Base-by-base conservation (phyloP, 371 early-diverging fungal species). In the Zychaea mexicana region DNA sequence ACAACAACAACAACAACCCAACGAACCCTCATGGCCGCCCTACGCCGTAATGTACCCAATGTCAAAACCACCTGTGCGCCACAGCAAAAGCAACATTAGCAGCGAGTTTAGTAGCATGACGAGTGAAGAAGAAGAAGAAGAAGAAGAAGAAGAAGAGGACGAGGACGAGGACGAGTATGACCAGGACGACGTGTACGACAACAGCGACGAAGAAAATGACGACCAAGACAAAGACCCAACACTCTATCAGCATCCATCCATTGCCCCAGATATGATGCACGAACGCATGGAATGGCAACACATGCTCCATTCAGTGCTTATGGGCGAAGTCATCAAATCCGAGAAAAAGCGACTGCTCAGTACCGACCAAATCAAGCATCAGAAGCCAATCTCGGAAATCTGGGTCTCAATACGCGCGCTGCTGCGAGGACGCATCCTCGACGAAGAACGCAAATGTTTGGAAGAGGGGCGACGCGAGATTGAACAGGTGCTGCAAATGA, bases 201-300 rank as follows among this genome's bases (percentile, higher is more conserved):
- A 60, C 22, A 19, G 47, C 13, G 6, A 49, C 6, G 22, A 49
- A 19, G 49, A 49, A 4, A 2, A 49, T 8, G 49, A 49, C 21
- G 49, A 49, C 6, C 7, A 19, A 6, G 49, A 49, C 3, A 24
- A 49, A 49, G 49, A 49, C n/a, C 49, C 49, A 24, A 22, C 8
- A 0, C 22, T 49, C 0, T 49, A 49, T 24, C 49, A 49, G n/a
- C 49, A 49, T 24, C 49, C 49, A 24, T 49, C 49, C 4, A 49
- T 49, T 9, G 49, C 49, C 3, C 49, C 49, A 9, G 49, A 49
- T 17, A 49, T 49, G 49, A 49, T 22, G 22, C 49, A 49, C n/a
- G 92, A 92, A 65, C 86, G 92, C 36, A 72, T 86, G 21, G 91
- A 92, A 70, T 93, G 93, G 93, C 93, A 91, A 57, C 85, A 89